Percentiles rank a stretch among this genome's conserved stretches.
Evolutionary conservation across 2,329 filamentous ascomycete genomes (phyloP).

Genomic region (Corniculantispora saksenae): DNA sequence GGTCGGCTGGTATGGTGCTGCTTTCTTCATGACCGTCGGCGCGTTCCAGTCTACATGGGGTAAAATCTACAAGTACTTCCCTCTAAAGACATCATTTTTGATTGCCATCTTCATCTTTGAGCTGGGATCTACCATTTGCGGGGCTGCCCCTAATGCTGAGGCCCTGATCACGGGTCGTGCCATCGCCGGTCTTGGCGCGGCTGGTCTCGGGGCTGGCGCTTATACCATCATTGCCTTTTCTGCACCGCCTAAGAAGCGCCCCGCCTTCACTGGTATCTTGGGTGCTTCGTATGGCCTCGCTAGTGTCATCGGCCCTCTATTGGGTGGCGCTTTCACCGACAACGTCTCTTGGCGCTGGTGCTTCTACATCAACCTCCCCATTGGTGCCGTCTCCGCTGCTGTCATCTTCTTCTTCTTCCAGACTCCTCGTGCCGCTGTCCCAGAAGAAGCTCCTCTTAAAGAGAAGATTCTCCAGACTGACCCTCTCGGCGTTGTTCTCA

Average conservation of each 20-base stretch:
- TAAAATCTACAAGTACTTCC: conserved; percentile 47
- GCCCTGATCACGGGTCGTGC: conserved; percentile 49
- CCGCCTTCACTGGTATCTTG: conserved; percentile 28
- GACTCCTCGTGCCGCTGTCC: conserved; percentile 37
- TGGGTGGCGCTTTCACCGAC: conserved; percentile 31
- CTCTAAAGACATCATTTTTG: conserved; percentile 46
- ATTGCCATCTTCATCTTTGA: conserved; percentile 48
- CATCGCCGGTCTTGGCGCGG: conserved; percentile 43
- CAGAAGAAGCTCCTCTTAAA: conserved; percentile 31
- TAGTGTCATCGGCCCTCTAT: conserved; percentile 27
- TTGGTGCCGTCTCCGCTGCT: conserved; percentile 29
- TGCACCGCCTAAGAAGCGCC: conserved; percentile 27
- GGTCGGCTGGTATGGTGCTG: conserved; percentile 55
- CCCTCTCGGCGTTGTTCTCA: conserved; percentile 38
- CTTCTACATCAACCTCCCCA: conserved; percentile 36
- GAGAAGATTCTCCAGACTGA: conserved; percentile 48
- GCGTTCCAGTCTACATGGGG: conserved; percentile 39
- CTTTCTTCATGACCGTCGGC: conserved; percentile 45
- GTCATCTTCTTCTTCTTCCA: conserved; percentile 38
- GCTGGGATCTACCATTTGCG: conserved; percentile 49
- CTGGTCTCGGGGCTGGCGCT: conserved; percentile 46
- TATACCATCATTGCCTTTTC: conserved; percentile 48
- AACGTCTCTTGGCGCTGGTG: conserved; percentile 32
- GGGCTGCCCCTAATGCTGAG: conserved; percentile 35
- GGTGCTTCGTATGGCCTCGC: conserved; percentile 29